Percentiles rank a stretch among this genome's conserved stretches.
Conservation (phyloP, 2,329 filamentous ascomycete species). For the Alternaria triticimaculans region DNA sequence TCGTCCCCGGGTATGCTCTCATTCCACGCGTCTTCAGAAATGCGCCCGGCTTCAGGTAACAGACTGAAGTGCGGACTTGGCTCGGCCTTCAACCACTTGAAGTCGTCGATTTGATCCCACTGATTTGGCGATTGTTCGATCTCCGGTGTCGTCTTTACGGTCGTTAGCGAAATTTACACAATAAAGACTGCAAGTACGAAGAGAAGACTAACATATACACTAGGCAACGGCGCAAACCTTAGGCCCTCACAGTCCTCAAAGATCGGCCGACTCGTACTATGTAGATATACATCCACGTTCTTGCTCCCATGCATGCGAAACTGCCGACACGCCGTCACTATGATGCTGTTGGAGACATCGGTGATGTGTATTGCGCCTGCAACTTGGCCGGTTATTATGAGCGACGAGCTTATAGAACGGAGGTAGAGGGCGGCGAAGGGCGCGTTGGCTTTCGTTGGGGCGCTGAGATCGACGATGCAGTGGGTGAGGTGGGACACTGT, state of each 20-base stretch:
- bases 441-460: constrained; percentile 58
- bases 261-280: constrained; percentile 83
- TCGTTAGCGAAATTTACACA: neutral
- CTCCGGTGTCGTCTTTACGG: constrained; percentile 28
- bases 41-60: constrained; percentile 65
- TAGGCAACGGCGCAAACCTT: constrained; percentile 78
- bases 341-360: constrained; percentile 71
- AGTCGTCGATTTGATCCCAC: constrained; percentile 94
- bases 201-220: constrained; percentile 65
- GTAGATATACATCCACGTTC: constrained; percentile 82
- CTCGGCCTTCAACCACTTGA: constrained; percentile 92
- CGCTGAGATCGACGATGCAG: constrained; percentile 83
- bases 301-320: constrained; percentile 89
- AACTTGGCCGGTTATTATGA: constrained; percentile 81
- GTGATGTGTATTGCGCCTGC: constrained; percentile 85
- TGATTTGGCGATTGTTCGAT: constrained; percentile 60
- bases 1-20: constrained; percentile 54
- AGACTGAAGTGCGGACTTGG: constrained; percentile 88
- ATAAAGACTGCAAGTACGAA: neutral
- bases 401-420: constrained; percentile 71
- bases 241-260: constrained; percentile 86
- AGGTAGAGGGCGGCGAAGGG: constrained; percentile 73
- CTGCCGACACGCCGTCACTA: constrained; percentile 78
- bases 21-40: constrained; percentile 70
- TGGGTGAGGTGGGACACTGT: constrained; percentile 71